These are phyloP conservation scores for Monosporascus sp. DNA, from an alignment of 2,329 filamentous ascomycete species.

Conservation along the genomic window DNA sequence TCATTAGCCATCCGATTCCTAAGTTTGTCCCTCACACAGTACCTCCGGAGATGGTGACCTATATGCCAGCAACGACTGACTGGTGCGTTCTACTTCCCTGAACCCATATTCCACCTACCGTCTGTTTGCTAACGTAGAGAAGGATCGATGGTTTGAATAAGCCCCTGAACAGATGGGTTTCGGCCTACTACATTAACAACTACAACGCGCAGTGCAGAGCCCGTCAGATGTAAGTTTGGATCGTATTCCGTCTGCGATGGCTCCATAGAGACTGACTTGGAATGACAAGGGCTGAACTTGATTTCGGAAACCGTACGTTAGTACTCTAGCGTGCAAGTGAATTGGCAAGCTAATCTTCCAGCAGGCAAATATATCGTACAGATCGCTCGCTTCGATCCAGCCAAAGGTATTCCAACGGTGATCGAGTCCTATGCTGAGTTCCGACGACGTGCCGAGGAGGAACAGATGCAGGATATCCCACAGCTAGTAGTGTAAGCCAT, in stretches of 20 bases:
- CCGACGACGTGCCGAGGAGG: slow-evolving; percentile 52
- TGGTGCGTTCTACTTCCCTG: slow-evolving; percentile 42
- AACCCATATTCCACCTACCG: background rate
- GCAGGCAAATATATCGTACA: slow-evolving; percentile 69
- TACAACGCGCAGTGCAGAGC: slow-evolving; percentile 60
- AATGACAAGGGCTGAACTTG: slow-evolving; percentile 42
- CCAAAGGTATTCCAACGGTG: slow-evolving; percentile 75
- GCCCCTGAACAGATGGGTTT: slow-evolving; percentile 62
- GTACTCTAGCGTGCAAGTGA: background rate
- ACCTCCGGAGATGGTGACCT: slow-evolving; percentile 60
- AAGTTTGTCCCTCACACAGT: slow-evolving; percentile 69
- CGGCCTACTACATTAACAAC: slow-evolving; percentile 67
- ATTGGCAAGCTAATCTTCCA: slow-evolving; percentile 1
- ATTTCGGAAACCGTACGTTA: slow-evolving; percentile 45
- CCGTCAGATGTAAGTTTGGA: slow-evolving; percentile 46
- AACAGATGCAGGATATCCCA: slow-evolving; percentile 47
- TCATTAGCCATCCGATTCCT: slow-evolving; percentile 76
- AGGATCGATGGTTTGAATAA: slow-evolving; percentile 79
- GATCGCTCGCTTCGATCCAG: slow-evolving; percentile 76
- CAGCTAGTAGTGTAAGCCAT: slow-evolving; percentile 61
- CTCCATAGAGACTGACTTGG: background rate
- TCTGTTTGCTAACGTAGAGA: slow-evolving; percentile 13
- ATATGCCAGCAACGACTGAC: slow-evolving; percentile 76
- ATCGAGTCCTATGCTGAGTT: slow-evolving; percentile 72
- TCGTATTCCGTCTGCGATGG: slow-evolving; percentile 13